Base-by-base conservation (phyloP, 73 alveolate species). In the Halteria grandinella region DNA sequence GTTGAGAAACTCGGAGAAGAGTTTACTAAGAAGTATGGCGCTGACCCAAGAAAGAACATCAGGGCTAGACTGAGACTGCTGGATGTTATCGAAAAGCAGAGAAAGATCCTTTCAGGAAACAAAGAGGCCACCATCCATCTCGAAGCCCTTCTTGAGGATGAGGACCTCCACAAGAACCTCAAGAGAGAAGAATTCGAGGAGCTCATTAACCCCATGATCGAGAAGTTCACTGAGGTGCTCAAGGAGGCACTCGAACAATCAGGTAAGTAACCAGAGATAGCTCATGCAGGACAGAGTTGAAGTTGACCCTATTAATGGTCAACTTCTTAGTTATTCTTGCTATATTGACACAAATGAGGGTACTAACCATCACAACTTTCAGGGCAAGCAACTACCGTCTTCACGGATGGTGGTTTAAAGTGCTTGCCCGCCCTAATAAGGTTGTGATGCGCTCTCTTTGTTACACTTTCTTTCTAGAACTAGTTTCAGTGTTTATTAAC, bases 81-180 rank as follows among this genome's bases (percentile, higher is more conserved):
- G 28, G 98, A 94, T 78, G 83, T 95, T 12, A 93, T 96, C 51
- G 98, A 95, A 71, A 96, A 96, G 83, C 82, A 78, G 0, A 89
- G 99, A 77, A 96, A 96, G 80, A 87, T 94, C 27, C 92, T 96
- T 27, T 86, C 98, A 10, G 98, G 96, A 23, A 96, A 94, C 79
- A 73, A 84, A 34, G 99, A 96, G 52, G 92, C 97, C 12, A 79
- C 87, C 24, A 57, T 93, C 41, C 87, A 75, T 53, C 79, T 95
- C 10, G 99, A 96, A 62, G 75, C 93, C 72, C 79, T 96, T 27
- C 92, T 92, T 72, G 99, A 96, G 63, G 99, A 96, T 41, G 95
- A 91, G 40, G 99, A 96, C 86, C 79, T 96, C 55, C 85, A 79
- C 33, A 77, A 76, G 45, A 83, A 70, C 72, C 69, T 94, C 37